These are phyloP conservation scores for Zelonia costaricensis DNA, from an alignment of 208 protist genomes.

Conservation along the genomic window DNA sequence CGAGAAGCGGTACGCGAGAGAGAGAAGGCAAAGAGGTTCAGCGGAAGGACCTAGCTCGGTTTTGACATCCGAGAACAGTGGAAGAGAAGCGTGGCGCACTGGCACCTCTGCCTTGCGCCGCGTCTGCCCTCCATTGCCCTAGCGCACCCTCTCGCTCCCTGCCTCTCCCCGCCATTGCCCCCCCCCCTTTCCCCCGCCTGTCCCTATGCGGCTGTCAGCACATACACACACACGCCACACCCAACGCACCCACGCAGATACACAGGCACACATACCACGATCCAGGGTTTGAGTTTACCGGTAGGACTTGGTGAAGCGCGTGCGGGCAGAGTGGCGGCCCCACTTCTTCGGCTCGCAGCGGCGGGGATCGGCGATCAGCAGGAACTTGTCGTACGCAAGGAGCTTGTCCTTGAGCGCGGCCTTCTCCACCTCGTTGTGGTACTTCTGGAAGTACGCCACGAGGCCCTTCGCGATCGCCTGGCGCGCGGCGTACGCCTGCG, in stretches of 20 bases:
- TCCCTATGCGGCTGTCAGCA: too few species aligned
- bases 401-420: conserved; percentile 98
- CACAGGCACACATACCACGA: not conserved
- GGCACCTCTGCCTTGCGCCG: too few species aligned
- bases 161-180: too few species aligned
- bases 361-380: conserved; percentile 99
- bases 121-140: too few species aligned
- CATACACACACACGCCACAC: not conserved
- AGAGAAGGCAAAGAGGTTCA: too few species aligned
- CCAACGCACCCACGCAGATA: not conserved
- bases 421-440: conserved; percentile 95
- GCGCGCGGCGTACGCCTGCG: conserved; percentile 99
- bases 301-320: conserved; percentile 99
- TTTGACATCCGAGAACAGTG: too few species aligned
- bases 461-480: conserved; percentile 99
- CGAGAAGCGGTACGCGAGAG: too few species aligned
- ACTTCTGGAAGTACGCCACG: conserved; percentile 99
- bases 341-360: conserved; percentile 99
- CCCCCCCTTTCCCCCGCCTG: not conserved
- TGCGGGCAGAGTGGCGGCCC: conserved; percentile 99
- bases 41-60: too few species aligned
- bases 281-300: conserved; percentile 90
- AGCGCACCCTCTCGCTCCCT: too few species aligned
- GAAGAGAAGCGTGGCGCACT: too few species aligned
- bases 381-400: conserved; percentile 97